These are phyloP conservation scores for Bryum argenteum DNA, from an alignment of 225 moss, liverwort and hornwort genomes.

Conservation along the genomic window DNA sequence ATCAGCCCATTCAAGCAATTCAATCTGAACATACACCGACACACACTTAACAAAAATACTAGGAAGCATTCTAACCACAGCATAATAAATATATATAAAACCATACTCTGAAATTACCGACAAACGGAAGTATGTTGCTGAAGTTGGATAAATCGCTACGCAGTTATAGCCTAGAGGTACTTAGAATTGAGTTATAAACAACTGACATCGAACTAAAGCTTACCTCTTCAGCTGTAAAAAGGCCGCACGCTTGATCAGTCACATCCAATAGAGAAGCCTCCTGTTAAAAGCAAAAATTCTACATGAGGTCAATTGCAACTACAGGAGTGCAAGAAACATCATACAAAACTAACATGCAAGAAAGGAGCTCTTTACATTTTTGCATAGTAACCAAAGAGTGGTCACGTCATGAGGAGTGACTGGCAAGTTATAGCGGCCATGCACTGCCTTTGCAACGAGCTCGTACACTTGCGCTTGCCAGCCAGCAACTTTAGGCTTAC, in stretches of 20 bases:
- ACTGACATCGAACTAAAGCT: slow-evolving; percentile 10
- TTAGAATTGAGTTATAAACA: neutral
- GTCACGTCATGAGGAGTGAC: slow-evolving; percentile 56
- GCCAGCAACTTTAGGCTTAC: slow-evolving; percentile 61
- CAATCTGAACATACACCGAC: slow-evolving; percentile 51
- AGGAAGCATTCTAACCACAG: neutral
- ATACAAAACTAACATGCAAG: slow-evolving; percentile 8
- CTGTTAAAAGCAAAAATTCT: slow-evolving; percentile 35
- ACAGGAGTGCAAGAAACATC: neutral
- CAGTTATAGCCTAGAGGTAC: no score
- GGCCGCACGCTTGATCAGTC: slow-evolving; percentile 70
- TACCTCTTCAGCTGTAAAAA: slow-evolving; percentile 65
- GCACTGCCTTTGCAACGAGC: slow-evolving; percentile 57
- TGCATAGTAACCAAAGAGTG: slow-evolving; percentile 85
- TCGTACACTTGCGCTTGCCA: slow-evolving; percentile 61
- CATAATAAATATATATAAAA: no score
- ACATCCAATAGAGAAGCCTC: slow-evolving; percentile 78
- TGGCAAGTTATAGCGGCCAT: slow-evolving; percentile 57
- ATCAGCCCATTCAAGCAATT: slow-evolving; percentile 88
- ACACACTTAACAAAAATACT: neutral
- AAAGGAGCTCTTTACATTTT: slow-evolving; percentile 49
- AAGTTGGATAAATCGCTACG: neutral
- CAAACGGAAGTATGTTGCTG: neutral
- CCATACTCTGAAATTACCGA: no score
- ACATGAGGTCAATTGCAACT: slow-evolving; percentile 35